A percentile compares a stretch with the other conserved stretches of the same genome.
Conservation (phyloP, 345 rosid genomes). For the Aquilaria malaccensis region DNA sequence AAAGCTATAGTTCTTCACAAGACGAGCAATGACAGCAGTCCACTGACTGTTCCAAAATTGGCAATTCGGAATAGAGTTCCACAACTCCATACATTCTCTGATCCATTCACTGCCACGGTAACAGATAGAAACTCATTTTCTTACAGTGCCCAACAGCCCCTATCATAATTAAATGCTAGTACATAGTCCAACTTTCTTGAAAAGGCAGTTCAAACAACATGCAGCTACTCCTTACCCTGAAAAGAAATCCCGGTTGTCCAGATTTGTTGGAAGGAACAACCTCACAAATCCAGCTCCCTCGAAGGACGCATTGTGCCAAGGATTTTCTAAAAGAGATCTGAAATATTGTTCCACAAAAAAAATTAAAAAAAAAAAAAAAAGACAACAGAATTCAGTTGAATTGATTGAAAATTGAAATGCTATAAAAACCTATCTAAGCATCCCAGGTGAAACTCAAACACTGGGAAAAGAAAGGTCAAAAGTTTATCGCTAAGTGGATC, state of each 20-base stretch:
- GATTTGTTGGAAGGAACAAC: constrained; percentile 89
- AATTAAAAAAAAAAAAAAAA: too few species aligned
- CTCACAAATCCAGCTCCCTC: constrained; percentile 97
- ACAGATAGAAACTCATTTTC: constrained; percentile 14
- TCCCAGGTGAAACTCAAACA: too few species aligned
- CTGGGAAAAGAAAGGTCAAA: too few species aligned
- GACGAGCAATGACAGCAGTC: constrained; percentile 83
- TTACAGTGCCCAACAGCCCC: background rate
- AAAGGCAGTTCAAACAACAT: background rate
- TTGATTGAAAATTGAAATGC: too few species aligned
- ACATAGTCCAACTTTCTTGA: constrained; percentile 1
- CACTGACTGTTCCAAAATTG: constrained; percentile 99
- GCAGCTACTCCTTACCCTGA: constrained; percentile 51
- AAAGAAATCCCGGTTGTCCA: constrained; percentile 78
- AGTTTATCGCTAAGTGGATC: too few species aligned
- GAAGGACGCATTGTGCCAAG: constrained; percentile 94
- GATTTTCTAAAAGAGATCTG: constrained; percentile 90
- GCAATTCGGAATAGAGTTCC: constrained; percentile 95
- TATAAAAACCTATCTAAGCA: too few species aligned
- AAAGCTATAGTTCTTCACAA: constrained; percentile 66
- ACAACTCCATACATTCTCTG: constrained; percentile 51
- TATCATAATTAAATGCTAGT: constrained; percentile 2
- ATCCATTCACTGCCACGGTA: constrained; percentile 71
- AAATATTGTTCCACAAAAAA: constrained; percentile 13
- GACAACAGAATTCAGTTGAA: too few species aligned